phyloP scores from a whole-genome alignment of 2,329 filamentous ascomycete genomes.

The Penicillium janthinellum region DNA sequence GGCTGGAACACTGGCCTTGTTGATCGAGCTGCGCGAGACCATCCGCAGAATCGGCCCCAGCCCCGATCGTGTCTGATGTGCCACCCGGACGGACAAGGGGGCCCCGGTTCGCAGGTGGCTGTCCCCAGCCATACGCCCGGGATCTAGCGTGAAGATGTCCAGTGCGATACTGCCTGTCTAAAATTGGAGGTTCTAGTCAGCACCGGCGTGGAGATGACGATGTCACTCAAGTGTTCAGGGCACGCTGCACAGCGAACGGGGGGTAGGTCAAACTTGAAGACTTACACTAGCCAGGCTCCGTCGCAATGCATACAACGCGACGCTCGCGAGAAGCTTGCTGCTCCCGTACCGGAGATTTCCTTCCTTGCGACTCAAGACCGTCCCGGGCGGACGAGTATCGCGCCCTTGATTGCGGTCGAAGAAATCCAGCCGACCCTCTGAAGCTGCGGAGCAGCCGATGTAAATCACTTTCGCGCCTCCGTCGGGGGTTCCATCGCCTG shows the following conservation, averaged over 20 bases:
- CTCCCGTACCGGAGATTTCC: conserved; percentile 36
- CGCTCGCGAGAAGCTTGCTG: conserved; percentile 39
- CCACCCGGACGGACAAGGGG: conserved; percentile 34
- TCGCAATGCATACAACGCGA: conserved; percentile 41
- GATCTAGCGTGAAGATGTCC: conserved; percentile 42
- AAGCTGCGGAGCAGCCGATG: conserved; percentile 38
- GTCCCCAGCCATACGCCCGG: conserved; percentile 33
- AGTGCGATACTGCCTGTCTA: conserved; percentile 39
- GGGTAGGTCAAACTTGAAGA: conserved; percentile 5
- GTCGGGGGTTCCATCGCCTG: conserved; percentile 34
- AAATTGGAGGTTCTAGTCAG: conserved; percentile 8
- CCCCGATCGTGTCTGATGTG: conserved; percentile 35
- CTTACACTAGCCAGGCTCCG: conserved; percentile 39
- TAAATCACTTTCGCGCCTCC: conserved; percentile 40
- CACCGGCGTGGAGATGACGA: neutral
- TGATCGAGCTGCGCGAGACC: conserved; percentile 40
- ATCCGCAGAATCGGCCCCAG: conserved; percentile 37
- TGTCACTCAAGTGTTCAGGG: no score
- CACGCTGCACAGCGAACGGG: neutral
- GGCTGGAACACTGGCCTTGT: conserved; percentile 38
- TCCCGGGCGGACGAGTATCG: conserved; percentile 24
- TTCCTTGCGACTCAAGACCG: conserved; percentile 33
- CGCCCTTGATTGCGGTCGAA: conserved; percentile 32
- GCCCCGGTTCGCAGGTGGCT: conserved; percentile 28
- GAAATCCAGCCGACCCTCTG: conserved; percentile 35